Evolutionary conservation across 2,329 filamentous ascomycete species (phyloP).

Genomic region (Bipolaris zeicola): DNA sequence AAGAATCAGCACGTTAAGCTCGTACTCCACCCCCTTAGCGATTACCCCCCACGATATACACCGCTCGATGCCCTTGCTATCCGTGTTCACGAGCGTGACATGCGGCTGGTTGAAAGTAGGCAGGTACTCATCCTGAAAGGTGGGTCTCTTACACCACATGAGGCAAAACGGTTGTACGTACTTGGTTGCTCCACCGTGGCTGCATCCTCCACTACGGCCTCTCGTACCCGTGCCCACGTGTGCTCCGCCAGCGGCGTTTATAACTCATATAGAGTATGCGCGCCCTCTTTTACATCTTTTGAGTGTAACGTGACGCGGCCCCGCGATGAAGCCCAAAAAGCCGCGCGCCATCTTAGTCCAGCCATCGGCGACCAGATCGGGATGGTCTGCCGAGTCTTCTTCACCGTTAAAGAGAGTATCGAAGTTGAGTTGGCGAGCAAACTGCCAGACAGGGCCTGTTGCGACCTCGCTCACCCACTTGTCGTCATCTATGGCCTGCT

Average conservation of each 20-base stretch:
- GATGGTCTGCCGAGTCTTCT: constrained; percentile 32
- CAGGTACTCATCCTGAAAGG: constrained; percentile 65
- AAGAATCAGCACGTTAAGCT: constrained; percentile 53
- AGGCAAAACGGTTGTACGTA: constrained; percentile 66
- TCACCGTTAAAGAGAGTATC: constrained; percentile 31
- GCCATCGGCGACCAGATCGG: constrained; percentile 56
- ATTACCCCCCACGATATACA: constrained; percentile 56
- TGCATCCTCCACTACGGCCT: constrained; percentile 53
- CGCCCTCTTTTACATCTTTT: constrained; percentile 4
- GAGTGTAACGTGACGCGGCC: constrained; percentile 11
- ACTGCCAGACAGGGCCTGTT: constrained; percentile 55
- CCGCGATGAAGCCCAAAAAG: constrained; percentile 24
- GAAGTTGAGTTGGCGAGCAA: constrained; percentile 52
- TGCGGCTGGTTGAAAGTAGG: constrained; percentile 62
- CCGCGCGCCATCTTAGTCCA: constrained; percentile 47
- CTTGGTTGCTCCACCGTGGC: constrained; percentile 55
- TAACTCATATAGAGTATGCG: constrained; percentile 5
- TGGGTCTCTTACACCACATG: constrained; percentile 66
- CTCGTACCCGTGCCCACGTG: not conserved
- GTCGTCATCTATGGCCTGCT: constrained; percentile 50
- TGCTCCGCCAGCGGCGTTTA: constrained; percentile 5
- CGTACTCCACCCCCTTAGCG: constrained; percentile 54
- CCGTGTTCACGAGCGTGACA: constrained; percentile 65
- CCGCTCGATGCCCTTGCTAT: constrained; percentile 57
- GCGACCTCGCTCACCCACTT: constrained; percentile 49